These are phyloP conservation scores for Cryptococcus deneoformans DNA, from an alignment of 1,284 basidiomycete species.

Conservation along the genomic window DNA sequence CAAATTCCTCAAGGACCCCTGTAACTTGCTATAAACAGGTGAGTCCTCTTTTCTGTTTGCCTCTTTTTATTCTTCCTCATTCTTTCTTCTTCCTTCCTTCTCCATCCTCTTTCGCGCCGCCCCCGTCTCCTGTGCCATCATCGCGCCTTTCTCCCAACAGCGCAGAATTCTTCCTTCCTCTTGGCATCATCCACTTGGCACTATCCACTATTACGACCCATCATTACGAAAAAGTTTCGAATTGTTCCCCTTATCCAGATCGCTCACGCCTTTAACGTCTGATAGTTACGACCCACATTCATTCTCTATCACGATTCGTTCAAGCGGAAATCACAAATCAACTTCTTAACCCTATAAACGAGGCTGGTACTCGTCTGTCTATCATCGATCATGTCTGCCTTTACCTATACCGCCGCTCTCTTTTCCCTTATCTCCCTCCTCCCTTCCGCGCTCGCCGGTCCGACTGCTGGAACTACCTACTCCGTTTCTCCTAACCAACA, in stretches of 20 bases:
- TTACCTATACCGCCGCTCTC: slow-evolving; percentile 13
- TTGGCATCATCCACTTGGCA: background rate
- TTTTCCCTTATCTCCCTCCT: slow-evolving; percentile 23
- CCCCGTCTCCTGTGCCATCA: background rate
- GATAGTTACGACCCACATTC: slow-evolving; percentile 14
- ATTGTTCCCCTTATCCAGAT: background rate
- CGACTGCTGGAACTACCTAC: slow-evolving; percentile 21
- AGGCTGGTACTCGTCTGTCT: slow-evolving; percentile 14
- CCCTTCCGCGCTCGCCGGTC: slow-evolving; percentile 16
- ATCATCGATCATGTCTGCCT: slow-evolving; percentile 11
- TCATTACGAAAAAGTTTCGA: background rate
- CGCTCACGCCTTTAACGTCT: background rate
- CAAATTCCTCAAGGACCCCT: background rate
- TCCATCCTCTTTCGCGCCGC: background rate
- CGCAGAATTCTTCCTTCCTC: background rate
- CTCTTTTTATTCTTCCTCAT: background rate
- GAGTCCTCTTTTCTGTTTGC: slow-evolving; percentile 4
- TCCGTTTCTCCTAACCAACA: slow-evolving; percentile 31
- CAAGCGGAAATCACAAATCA: background rate
- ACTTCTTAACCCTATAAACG: background rate
- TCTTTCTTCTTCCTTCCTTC: background rate
- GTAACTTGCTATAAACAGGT: background rate
- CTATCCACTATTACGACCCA: background rate
- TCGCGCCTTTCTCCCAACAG: background rate
- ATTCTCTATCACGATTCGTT: background rate